Percentiles rank a stretch among this genome's conserved stretches.
phyloP scores from a whole-genome alignment of 2,329 filamentous ascomycete species.

The Metarhizium sp. region DNA sequence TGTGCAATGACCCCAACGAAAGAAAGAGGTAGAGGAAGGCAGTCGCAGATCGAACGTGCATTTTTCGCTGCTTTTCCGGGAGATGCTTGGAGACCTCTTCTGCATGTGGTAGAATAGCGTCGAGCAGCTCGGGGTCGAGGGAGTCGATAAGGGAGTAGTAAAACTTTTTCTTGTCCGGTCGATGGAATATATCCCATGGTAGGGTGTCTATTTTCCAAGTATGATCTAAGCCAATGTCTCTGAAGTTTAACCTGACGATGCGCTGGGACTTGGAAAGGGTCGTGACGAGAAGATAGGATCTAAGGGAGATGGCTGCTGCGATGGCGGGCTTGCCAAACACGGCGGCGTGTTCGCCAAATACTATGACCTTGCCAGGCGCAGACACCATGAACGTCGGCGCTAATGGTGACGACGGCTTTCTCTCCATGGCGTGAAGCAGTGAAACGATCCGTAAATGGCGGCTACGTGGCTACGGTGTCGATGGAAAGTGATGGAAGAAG shows the following conservation, averaged over 20 bases:
- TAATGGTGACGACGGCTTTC: neutral
- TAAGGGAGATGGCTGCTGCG: constrained; percentile 10
- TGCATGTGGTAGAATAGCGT: neutral
- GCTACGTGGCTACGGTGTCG: too few species aligned
- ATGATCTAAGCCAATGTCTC: constrained; percentile 9
- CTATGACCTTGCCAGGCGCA: constrained; percentile 9
- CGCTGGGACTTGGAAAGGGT: constrained; percentile 7
- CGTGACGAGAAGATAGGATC: constrained; percentile 10
- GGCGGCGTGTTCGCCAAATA: constrained; percentile 9
- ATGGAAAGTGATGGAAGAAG: too few species aligned
- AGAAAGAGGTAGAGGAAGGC: neutral
- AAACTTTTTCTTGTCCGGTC: neutral
- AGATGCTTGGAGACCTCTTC: neutral
- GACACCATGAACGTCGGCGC: neutral
- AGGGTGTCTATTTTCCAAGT: constrained; percentile 8
- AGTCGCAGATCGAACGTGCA: neutral
- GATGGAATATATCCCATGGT: neutral
- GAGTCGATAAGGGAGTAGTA: neutral
- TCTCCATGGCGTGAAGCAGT: neutral
- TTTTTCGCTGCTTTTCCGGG: neutral
- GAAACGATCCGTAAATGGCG: too few species aligned
- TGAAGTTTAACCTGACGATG: constrained; percentile 8
- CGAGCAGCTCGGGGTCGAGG: neutral
- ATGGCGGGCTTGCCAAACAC: constrained; percentile 10
- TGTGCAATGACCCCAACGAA: neutral